phyloP scores from a whole-genome alignment of 75 land plant genomes.

The Pseudotsuga menziesii region DNA sequence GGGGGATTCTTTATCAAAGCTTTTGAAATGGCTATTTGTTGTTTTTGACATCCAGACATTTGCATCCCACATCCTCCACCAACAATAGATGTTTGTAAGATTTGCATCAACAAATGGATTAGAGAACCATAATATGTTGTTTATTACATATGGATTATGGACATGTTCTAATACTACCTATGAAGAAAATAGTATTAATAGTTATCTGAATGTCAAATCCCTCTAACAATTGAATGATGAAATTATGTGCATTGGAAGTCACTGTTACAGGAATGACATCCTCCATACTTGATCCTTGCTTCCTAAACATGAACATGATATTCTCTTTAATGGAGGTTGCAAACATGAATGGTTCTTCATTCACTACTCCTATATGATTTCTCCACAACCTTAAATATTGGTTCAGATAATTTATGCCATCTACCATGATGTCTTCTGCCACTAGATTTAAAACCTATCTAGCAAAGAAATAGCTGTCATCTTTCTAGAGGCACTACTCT shows the following conservation, averaged over 20 bases:
- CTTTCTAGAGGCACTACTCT: constrained; percentile 73
- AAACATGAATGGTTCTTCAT: constrained; percentile 76
- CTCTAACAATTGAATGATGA: constrained; percentile 46
- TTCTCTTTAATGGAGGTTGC: constrained; percentile 76
- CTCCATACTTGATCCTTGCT: constrained; percentile 58
- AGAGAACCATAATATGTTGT: too few relatives aligned
- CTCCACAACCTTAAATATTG: constrained; percentile 61
- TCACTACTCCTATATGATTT: constrained; percentile 68
- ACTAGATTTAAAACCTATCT: constrained; percentile 69
- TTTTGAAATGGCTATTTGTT: constrained; percentile 45
- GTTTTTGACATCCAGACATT: constrained; percentile 16
- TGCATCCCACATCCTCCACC: constrained; percentile 8
- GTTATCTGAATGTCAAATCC: constrained; percentile 49
- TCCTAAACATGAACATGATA: constrained; percentile 64
- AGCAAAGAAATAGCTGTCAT: constrained; percentile 47
- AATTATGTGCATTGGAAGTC: constrained; percentile 69
- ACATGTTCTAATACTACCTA: too few relatives aligned
- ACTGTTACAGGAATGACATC: constrained; percentile 55
- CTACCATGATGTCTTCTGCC: constrained; percentile 49
- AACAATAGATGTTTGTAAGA: neutral
- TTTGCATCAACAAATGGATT: too few relatives aligned
- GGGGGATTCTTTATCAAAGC: constrained; percentile 62
- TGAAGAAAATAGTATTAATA: neutral
- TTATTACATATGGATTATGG: too few relatives aligned
- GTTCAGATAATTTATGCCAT: constrained; percentile 46